Evolutionary conservation across 129 eudicot species (phyloP).

Genomic region (Tanacetum coccineum): DNA sequence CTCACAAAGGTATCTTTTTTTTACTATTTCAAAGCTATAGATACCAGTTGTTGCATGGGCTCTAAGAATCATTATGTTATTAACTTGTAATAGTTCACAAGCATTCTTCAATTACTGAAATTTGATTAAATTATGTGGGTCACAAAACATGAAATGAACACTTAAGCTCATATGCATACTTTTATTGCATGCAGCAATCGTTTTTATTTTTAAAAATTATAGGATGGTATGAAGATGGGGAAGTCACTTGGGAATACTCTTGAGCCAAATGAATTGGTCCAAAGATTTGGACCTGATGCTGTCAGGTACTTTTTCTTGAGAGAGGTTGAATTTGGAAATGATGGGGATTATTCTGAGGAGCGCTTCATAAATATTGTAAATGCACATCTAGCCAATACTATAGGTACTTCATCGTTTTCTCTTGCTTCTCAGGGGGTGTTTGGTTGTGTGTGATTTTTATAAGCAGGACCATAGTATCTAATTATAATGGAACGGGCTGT

Average conservation of each 20-base stretch:
- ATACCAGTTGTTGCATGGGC: neutral
- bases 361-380: slow-evolving; percentile 86
- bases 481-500: too few species aligned
- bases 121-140: neutral
- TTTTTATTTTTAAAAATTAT: slow-evolving; percentile 51
- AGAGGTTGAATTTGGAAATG: slow-evolving; percentile 94
- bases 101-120: slow-evolving; percentile 5
- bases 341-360: slow-evolving; percentile 96
- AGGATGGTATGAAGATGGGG: slow-evolving; percentile 99
- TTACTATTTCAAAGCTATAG: neutral
- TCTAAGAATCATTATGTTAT: neutral
- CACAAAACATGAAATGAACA: slow-evolving; percentile 8
- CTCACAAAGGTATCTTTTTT: slow-evolving; percentile 78
- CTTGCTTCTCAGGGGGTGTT: neutral
- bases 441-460: too few species aligned
- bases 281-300: slow-evolving; percentile 81
- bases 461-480: too few species aligned
- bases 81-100: slow-evolving; percentile 3
- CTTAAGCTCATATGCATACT: slow-evolving; percentile 31
- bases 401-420: slow-evolving; percentile 42
- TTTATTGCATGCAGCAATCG: slow-evolving; percentile 58
- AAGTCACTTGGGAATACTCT: slow-evolving; percentile 94
- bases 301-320: slow-evolving; percentile 91
- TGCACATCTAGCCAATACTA: slow-evolving; percentile 97
- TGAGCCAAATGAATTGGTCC: slow-evolving; percentile 87